Percentiles rank a stretch among this genome's conserved stretches.
Evolutionary conservation across 805 yeast species (phyloP).

Genomic region (Candida pseudofarinosa): DNA sequence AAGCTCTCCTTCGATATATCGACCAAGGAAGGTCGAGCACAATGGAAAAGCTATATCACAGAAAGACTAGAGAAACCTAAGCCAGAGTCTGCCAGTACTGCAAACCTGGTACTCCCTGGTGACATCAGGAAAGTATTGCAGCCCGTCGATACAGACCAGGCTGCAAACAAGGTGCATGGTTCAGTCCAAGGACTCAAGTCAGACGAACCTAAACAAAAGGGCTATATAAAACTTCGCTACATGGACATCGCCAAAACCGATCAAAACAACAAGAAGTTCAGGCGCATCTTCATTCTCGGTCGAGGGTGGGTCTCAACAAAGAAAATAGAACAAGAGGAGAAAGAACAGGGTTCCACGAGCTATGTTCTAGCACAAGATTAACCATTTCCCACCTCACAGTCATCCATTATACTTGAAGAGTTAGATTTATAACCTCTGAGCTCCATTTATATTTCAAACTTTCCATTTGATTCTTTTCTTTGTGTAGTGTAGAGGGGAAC

Average conservation of each 20-base stretch:
- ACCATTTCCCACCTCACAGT: too few relatives aligned
- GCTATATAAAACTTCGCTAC: constrained; percentile 8
- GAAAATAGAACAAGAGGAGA: constrained; percentile 14
- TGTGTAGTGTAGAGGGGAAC: too few relatives aligned
- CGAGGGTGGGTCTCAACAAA: constrained; percentile 48
- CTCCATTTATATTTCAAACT: too few relatives aligned
- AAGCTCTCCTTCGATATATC: constrained; percentile 21
- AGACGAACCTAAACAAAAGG: not conserved
- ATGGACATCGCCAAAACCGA: constrained; percentile 20
- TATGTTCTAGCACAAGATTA: not conserved
- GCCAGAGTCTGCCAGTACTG: not conserved
- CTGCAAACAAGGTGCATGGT: not conserved
- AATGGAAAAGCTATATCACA: constrained; percentile 20
- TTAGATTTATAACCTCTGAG: too few relatives aligned
- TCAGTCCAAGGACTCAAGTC: not conserved
- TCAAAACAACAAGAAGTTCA: constrained; percentile 36
- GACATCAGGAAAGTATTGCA: not conserved
- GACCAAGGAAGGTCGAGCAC: constrained; percentile 22
- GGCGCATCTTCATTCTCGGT: constrained; percentile 45
- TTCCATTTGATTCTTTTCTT: too few relatives aligned
- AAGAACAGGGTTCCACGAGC: constrained; percentile 10
- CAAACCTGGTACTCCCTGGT: not conserved
- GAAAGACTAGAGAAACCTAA: not conserved
- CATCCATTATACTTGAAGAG: too few relatives aligned
- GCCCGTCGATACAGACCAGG: not conserved